Evolutionary conservation across 192 early-diverging fungal species (phyloP), one percentile per base, ranked within the genome.

Genomic region (Lobosporangium transversale): DNA sequence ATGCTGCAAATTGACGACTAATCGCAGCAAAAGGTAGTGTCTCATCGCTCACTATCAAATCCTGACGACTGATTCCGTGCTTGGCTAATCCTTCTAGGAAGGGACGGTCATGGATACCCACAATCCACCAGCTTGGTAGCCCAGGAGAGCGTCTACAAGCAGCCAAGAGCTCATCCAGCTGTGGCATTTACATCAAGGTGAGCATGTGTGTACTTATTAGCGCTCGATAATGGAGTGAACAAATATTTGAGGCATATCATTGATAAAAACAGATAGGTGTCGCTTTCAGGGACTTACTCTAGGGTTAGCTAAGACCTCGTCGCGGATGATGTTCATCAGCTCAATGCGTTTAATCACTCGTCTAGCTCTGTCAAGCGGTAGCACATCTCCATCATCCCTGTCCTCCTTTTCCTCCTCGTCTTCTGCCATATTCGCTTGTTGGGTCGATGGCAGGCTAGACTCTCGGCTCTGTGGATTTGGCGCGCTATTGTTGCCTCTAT

Each of bases 101-200:
- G 17, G 82, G 84, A 20, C 78, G 73, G 55, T 94, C 93, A 61
- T 92, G 87, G 7, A 84, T 79, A n/a, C 86, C 81, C 8, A 86
- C 79, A 23, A 70, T 74, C 93, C 93, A 94, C 93, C 93, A 94
- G 26, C 83, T 89, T 5, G 87, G 87, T 14, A 88, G 40, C 17
- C 83, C 83, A 33, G 81, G 83, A 14, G 85, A 84, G 21, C 84
- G 83, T n/a, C 84, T 66, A 15, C 83, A 74, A 7, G 54, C 64
- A 12, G 75, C 62, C 45, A 88, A 75, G 11, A 80, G 68, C 3
- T 52, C 67, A 40, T 83, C 79, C 30, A 88, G 50, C 60, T 85
- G 78, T 37, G 9, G 8, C 24, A 40, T 2, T 18, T 52, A 18
- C 27, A 21, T 17, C 11, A 60, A 5, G 4, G 31, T 53, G 27